These are phyloP conservation scores for Tephrocybe sp. DNA, from an alignment of 768 basidiomycete genomes.

Conservation along the genomic window DNA sequence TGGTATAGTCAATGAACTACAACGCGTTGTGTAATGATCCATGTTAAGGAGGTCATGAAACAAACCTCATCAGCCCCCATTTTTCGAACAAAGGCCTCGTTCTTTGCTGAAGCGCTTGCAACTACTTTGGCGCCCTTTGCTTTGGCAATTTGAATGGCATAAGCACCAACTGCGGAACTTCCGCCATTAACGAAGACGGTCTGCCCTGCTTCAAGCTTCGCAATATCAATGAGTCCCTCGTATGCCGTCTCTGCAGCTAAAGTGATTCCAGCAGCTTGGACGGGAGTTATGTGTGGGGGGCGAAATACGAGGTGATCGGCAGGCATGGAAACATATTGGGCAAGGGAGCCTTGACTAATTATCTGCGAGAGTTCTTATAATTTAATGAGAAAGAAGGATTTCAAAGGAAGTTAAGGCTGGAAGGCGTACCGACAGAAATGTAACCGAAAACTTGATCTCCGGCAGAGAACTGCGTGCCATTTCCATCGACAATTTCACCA, in stretches of 20 bases:
- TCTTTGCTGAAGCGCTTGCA: conserved; percentile 58
- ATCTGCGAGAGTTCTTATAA: conserved; percentile 24
- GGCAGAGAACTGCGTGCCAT: conserved; percentile 45
- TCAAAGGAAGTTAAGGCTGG: not conserved
- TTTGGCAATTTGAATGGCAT: conserved; percentile 74
- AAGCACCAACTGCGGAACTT: conserved; percentile 63
- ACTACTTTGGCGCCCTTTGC: conserved; percentile 55
- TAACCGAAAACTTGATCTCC: conserved; percentile 70
- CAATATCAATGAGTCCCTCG: conserved; percentile 46
- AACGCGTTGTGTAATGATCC: not conserved
- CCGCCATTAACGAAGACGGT: conserved; percentile 71
- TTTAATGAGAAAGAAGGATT: not conserved
- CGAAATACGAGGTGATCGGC: conserved; percentile 36
- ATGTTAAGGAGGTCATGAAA: not conserved
- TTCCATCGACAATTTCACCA: conserved; percentile 57
- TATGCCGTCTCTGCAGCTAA: conserved; percentile 60
- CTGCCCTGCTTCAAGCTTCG: conserved; percentile 53
- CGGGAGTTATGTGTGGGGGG: conserved; percentile 48
- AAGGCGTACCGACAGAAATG: conserved; percentile 31
- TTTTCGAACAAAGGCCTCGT: conserved; percentile 51
- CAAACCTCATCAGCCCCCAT: conserved; percentile 67
- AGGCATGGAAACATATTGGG: conserved; percentile 53
- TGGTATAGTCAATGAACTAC: conserved; percentile 63
- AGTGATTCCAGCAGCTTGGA: conserved; percentile 59
- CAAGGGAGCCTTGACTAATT: conserved; percentile 52